Percentiles rank a stretch among this genome's conserved stretches.
These are phyloP conservation scores for Aureobasidium musti DNA, from an alignment of 2,329 filamentous ascomycete genomes.

Conservation along the genomic window DNA sequence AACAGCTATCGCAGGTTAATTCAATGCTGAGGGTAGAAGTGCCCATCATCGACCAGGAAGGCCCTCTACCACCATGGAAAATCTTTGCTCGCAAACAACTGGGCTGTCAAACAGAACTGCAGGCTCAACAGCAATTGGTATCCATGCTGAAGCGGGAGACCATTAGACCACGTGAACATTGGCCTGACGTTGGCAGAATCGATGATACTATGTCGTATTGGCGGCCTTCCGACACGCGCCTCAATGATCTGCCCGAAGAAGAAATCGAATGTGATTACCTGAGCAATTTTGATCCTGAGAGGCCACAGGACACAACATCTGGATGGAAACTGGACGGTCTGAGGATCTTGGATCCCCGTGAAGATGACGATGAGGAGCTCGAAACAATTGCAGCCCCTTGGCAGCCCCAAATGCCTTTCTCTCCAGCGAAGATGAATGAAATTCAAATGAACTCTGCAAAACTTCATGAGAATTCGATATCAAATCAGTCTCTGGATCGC, in stretches of 20 bases:
- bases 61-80: conserved; percentile 53
- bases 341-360: conserved; percentile 46
- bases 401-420: not conserved
- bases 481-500: conserved; percentile 44
- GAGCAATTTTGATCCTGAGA: conserved; percentile 41
- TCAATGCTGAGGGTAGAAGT: conserved; percentile 53
- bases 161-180: conserved; percentile 40
- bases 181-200: conserved; percentile 46
- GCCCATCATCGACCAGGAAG: conserved; percentile 50
- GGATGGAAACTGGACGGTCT: conserved; percentile 54
- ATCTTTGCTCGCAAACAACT: conserved; percentile 34
- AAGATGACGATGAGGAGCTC: conserved; percentile 45
- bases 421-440: not conserved
- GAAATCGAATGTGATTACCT: conserved; percentile 47
- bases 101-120: conserved; percentile 36
- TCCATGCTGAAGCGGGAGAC: conserved; percentile 42
- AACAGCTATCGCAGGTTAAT: conserved; percentile 51
- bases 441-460: not conserved
- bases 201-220: conserved; percentile 48
- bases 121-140: conserved; percentile 41
- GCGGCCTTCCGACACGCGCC: conserved; percentile 51
- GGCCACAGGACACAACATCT: conserved; percentile 46
- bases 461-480: not conserved
- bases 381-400: conserved; percentile 20
- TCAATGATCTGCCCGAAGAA: conserved; percentile 45